Conservation (phyloP, 164 flowering plant species). For the Chimonanthus salicifolius region DNA sequence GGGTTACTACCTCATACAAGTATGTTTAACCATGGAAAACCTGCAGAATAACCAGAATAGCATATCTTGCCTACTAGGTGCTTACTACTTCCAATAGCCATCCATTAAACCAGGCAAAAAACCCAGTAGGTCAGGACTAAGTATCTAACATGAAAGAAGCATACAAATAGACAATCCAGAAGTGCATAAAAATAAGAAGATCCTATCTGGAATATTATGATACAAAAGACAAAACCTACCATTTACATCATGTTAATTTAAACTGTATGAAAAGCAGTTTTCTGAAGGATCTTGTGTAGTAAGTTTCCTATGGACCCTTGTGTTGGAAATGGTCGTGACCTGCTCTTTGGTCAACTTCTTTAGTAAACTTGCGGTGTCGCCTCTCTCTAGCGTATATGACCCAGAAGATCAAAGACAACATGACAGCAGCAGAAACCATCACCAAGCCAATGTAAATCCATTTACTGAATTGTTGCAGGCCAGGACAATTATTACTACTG, state of each 20-base stretch:
- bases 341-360: constrained; percentile 4
- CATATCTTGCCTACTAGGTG: no score
- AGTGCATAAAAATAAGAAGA: not conserved
- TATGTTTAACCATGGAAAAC: no score
- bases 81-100: no score
- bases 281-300: not conserved
- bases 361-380: constrained; percentile 66
- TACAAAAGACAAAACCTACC: not conserved
- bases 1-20: no score
- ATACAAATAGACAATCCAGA: not conserved
- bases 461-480: constrained; percentile 37
- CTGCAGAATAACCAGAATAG: no score
- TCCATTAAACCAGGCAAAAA: no score
- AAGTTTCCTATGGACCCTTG: not conserved
- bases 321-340: not conserved
- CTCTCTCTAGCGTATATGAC: constrained; percentile 82
- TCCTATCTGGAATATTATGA: not conserved
- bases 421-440: constrained; percentile 73
- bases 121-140: no score
- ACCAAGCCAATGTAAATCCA: constrained; percentile 70
- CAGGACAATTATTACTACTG: constrained; percentile 49
- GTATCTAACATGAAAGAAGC: not conserved
- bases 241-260: not conserved
- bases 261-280: not conserved
- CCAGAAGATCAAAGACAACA: constrained; percentile 85